Base-by-base conservation (phyloP, 306 rosid genomes). In the Begonia loranthoides region DNA sequence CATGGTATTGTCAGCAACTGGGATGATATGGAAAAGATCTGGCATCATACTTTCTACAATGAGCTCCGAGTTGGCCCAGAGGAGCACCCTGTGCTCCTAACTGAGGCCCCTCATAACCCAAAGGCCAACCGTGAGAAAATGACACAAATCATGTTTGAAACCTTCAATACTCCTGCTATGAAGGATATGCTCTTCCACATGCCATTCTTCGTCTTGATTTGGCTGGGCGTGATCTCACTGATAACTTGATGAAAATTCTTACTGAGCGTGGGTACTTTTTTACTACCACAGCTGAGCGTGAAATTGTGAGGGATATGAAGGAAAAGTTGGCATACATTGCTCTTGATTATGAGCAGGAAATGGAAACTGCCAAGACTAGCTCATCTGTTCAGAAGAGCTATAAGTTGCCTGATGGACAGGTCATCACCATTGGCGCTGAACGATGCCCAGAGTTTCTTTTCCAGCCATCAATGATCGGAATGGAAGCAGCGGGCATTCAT, bases 1-100 rank as follows among this genome's bases (percentile, higher is more conserved):
- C 97, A 90, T 36, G 97, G 97, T 64, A 90, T 90, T 63, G 97
- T 90, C n/a, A 90, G 92, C 87, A 90, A 90, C 68, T 90, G 97
- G 97, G 97, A 90, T 72, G 97, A 90, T 61, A 90, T 90, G 97
- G 97, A 90, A 67, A 89, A 89, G 74, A 89, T 89, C 58, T 89
- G 97, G 97, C 97, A 89, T 82, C 97, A 89, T 73, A 89, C 95
- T 57, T 89, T 89, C 74, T 89, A 89, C 22, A 89, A 89, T 4
- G 97, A 89, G 79, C 97, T 90, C 66, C 95, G 97, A 50, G 97
- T 90, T 58, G 97, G 94, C 49, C 97, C 97, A 3, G 97, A 90
- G 63, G 97, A 90, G 70, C 97, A 90, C 49, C 97, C 97, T 10
- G 97, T 90, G 70, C 84, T 90, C 48, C 80, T 90, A 16, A 90